phyloP scores from a whole-genome alignment of 2,329 filamentous ascomycete species.

The Pyrenochaeta sp. region DNA sequence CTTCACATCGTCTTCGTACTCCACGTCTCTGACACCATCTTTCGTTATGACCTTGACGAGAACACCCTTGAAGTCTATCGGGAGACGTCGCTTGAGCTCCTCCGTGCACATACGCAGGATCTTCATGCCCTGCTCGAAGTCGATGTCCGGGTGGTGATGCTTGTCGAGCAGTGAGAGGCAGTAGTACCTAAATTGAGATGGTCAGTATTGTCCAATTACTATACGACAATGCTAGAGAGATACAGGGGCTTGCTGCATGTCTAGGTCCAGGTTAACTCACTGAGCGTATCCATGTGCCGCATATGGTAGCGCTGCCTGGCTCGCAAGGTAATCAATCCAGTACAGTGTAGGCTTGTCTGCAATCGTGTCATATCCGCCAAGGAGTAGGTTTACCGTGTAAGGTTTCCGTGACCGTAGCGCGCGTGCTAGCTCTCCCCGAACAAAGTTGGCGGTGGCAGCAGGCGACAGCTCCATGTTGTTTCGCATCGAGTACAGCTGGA shows the following conservation, averaged over 20 bases:
- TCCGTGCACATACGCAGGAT: conserved; percentile 94
- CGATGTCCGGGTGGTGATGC: conserved; percentile 96
- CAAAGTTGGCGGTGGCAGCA: conserved; percentile 88
- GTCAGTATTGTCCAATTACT: conserved; percentile 5
- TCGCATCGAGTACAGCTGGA: conserved; percentile 98
- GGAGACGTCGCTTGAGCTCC: conserved; percentile 94
- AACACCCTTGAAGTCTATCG: conserved; percentile 98
- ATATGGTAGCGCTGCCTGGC: conserved; percentile 87
- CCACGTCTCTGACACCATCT: conserved; percentile 85
- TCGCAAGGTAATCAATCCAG: conserved; percentile 97
- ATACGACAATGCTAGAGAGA: neutral
- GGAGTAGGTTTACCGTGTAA: conserved; percentile 95
- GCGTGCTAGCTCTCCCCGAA: conserved; percentile 89
- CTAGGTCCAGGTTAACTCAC: conserved; percentile 60
- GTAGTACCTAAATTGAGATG: conserved; percentile 74
- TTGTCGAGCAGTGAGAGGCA: conserved; percentile 98
- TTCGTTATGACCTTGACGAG: conserved; percentile 93
- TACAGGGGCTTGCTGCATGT: neutral
- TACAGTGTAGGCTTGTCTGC: conserved; percentile 90
- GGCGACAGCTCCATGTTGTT: conserved; percentile 93
- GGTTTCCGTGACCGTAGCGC: conserved; percentile 91
- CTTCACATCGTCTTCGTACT: conserved; percentile 82
- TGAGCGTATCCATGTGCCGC: conserved; percentile 98
- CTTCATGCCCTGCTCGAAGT: conserved; percentile 87
- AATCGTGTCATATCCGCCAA: conserved; percentile 93